Conservation (phyloP, 2,329 filamentous ascomycete species). For the Penicillium sclerotiorum region DNA sequence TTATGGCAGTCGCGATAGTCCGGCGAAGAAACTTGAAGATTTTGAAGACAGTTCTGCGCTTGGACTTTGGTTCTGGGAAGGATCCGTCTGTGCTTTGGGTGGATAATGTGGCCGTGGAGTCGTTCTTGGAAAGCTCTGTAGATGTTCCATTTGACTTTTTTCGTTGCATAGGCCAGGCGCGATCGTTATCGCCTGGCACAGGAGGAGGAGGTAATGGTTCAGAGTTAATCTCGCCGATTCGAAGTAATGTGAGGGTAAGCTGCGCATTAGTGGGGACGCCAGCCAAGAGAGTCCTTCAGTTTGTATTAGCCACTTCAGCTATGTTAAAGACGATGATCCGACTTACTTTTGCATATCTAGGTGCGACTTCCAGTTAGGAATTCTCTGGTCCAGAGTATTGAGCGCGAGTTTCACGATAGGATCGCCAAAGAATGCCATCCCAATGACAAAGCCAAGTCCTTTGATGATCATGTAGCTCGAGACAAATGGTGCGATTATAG, state of each 20-base stretch:
- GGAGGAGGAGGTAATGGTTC: constrained; percentile 72
- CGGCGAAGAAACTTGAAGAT: constrained; percentile 68
- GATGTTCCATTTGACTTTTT: constrained; percentile 53
- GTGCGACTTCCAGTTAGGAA: constrained; percentile 75
- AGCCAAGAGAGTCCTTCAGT: constrained; percentile 65
- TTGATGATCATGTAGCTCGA: constrained; percentile 68
- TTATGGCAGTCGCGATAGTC: constrained; percentile 70
- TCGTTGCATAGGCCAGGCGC: constrained; percentile 27
- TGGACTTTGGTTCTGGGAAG: constrained; percentile 15
- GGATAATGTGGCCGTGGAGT: constrained; percentile 3
- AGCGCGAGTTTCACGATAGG: constrained; percentile 67
- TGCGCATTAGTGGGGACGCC: constrained; percentile 86
- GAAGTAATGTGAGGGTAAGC: constrained; percentile 76
- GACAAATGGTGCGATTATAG: constrained; percentile 57
- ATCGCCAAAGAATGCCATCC: constrained; percentile 78
- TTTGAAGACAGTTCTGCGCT: constrained; percentile 49
- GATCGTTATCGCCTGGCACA: constrained; percentile 38
- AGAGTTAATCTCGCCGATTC: constrained; percentile 79
- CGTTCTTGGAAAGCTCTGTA: constrained; percentile 64
- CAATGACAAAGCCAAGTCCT: constrained; percentile 64
- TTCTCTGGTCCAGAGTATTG: constrained; percentile 49
- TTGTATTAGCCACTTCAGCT: neutral
- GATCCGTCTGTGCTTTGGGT: constrained; percentile 3
- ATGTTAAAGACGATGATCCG: neutral
- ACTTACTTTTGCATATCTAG: constrained; percentile 68